These are phyloP conservation scores for Parmelia sp. DNA, from an alignment of 495 filamentous ascomycete species.

Conservation along the genomic window DNA sequence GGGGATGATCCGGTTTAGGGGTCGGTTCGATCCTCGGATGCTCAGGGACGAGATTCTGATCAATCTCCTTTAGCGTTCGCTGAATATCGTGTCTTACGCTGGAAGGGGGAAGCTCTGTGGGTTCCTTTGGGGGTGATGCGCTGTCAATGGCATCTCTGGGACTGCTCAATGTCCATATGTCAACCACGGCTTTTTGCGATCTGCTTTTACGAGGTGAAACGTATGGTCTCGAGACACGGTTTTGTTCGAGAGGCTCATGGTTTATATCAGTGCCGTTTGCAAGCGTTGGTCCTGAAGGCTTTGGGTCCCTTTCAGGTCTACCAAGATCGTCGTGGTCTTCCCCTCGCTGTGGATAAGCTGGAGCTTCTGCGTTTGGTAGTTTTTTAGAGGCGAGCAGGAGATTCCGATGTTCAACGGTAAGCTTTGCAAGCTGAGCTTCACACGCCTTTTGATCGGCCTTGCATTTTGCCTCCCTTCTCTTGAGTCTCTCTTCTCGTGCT, in stretches of 20 bases:
- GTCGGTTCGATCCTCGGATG: not conserved
- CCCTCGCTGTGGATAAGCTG: slow-evolving; percentile 11
- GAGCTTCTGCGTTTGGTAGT: slow-evolving; percentile 34
- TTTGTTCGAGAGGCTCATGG: slow-evolving; percentile 29
- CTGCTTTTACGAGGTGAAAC: slow-evolving; percentile 19
- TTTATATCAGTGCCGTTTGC: slow-evolving; percentile 29
- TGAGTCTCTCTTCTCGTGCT: slow-evolving; percentile 46
- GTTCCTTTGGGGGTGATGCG: not conserved
- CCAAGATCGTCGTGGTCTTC: not conserved
- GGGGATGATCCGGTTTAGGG: not conserved
- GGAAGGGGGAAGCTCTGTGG: slow-evolving; percentile 19
- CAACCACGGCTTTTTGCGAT: slow-evolving; percentile 25
- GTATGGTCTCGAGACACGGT: not conserved
- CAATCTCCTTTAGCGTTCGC: slow-evolving; percentile 26
- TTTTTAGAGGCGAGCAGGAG: slow-evolving; percentile 19
- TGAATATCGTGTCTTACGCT: slow-evolving; percentile 20
- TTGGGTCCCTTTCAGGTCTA: slow-evolving; percentile 21
- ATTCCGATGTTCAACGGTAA: slow-evolving; percentile 19
- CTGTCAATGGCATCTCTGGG: slow-evolving; percentile 7
- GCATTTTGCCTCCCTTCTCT: slow-evolving; percentile 42
- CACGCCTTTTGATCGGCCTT: slow-evolving; percentile 45
- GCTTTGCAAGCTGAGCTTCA: slow-evolving; percentile 33
- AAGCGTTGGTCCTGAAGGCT: slow-evolving; percentile 34
- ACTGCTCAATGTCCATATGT: slow-evolving; percentile 27
- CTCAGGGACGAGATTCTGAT: slow-evolving; percentile 22